A percentile compares a stretch with the other conserved stretches of the same genome.
Evolutionary conservation across 176 grass and related monocot genomes (phyloP).

Genomic region (Pontederia paniculata): DNA sequence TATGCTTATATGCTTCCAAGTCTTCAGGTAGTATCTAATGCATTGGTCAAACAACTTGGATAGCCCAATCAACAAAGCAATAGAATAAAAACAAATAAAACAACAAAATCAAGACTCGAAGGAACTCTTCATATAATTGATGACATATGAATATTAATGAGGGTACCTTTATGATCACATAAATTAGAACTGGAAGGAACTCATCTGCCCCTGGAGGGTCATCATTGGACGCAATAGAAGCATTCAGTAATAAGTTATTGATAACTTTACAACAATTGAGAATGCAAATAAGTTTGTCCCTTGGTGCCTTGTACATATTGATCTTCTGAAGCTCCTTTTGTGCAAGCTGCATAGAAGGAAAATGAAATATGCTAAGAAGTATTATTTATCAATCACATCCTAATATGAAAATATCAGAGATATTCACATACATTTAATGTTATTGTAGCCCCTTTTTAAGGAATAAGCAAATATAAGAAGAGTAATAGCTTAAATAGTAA

Average conservation of each 20-base stretch:
- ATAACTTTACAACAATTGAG: constrained; percentile 98
- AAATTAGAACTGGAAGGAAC: constrained; percentile 94
- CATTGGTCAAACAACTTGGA: too few species aligned
- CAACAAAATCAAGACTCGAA: too few species aligned
- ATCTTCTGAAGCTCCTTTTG: constrained; percentile 98
- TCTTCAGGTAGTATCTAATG: too few species aligned
- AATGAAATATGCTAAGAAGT: background rate
- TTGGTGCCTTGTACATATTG: constrained; percentile 92
- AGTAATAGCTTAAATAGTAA: too few species aligned
- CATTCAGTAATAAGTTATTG: constrained; percentile 86
- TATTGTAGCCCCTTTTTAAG: too few species aligned
- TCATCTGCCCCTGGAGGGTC: constrained; percentile 82
- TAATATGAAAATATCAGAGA: background rate
- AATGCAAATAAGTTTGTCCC: constrained; percentile 87
- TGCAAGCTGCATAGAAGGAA: constrained; percentile 63
- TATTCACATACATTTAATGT: background rate
- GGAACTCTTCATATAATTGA: too few species aligned
- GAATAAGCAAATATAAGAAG: too few species aligned
- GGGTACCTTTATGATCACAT: constrained; percentile 87
- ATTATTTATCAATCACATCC: too few species aligned
- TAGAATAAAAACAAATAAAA: too few species aligned
- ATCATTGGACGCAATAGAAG: constrained; percentile 55
- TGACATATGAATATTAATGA: background rate
- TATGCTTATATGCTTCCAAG: too few species aligned
- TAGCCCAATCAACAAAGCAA: too few species aligned